Base-by-base conservation (phyloP, 352 stramenopile genomes). In the Phytopythium vexans region DNA sequence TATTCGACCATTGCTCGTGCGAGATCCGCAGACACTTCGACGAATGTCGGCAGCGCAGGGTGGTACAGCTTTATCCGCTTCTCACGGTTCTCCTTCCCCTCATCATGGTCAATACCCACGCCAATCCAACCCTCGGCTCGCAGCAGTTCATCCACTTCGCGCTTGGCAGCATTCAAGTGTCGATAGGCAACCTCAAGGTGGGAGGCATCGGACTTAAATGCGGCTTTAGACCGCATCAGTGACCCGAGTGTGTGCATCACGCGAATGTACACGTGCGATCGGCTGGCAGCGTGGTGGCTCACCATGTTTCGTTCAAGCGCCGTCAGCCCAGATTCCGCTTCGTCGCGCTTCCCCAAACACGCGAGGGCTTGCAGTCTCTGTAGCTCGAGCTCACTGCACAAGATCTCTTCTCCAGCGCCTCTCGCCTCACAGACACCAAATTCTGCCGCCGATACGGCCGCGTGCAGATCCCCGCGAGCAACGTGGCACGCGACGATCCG, bases 51-150 rank as follows among this genome's bases (percentile, higher is more conserved):
- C n/a, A 89, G 51, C 2, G 54, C 62, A 14, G 82, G 64, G 14
- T 74, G 69, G 57, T 88, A 89, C 8, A 91, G 14, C 38, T 68
- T 84, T 38, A 88, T 41, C 4, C 73, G 65, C 56, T 71, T 77
- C 34, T 66, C 61, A 16, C 21, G 43, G 4, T 56, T 44, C 9
- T 51, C 41, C 3, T 15, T 6, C n/a, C 43, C 38, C 11, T 49
- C 38, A 12, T 65, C n/a, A 3, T 62, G 36, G 27, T 49, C 41
- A 10, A 27, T 43, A 1, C 32, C 32, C 36, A 74, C 54, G 3
- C 82, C 77, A 34, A 86, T 73, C 82, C 82, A 92, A 10, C 82
- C 82, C 51, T 84, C 68, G 9, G 70, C 66, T 33, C 71, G 56
- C 33, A 92, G 52, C 35, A 86, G 11, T 1, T 16, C 32, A 53